Conservation (phyloP, 1,284 basidiomycete genomes). For the Ustilago shanxiensis region DNA sequence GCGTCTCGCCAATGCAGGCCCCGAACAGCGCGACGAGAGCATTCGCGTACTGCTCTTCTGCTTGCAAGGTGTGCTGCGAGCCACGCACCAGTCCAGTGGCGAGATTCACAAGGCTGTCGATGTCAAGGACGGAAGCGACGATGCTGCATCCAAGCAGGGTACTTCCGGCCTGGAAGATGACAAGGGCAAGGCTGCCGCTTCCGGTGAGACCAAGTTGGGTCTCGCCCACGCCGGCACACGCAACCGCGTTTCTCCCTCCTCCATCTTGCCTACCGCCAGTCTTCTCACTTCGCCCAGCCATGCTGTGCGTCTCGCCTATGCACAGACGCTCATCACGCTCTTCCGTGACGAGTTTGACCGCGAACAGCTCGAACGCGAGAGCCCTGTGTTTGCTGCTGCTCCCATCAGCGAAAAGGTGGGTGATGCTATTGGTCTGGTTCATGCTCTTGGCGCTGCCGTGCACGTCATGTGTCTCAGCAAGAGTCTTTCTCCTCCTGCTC, state of each 20-base stretch:
- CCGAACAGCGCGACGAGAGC: conserved; percentile 75
- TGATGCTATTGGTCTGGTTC: conserved; percentile 55
- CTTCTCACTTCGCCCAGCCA: conserved; percentile 58
- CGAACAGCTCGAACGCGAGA: conserved; percentile 28
- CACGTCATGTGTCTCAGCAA: conserved; percentile 58
- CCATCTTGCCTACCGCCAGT: conserved; percentile 48
- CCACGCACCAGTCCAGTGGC: conserved; percentile 75
- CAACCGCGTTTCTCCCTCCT: conserved; percentile 51
- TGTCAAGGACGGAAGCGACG: conserved; percentile 4
- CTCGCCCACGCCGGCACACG: conserved; percentile 54
- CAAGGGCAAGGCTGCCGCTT: conserved; percentile 50
- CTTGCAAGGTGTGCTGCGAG: conserved; percentile 79
- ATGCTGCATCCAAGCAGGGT: conserved; percentile 4
- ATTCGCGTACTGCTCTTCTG: conserved; percentile 81
- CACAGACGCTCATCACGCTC: conserved; percentile 59
- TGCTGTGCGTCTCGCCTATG: conserved; percentile 57
- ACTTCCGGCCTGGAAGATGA: conserved; percentile 11
- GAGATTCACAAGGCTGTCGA: conserved; percentile 61
- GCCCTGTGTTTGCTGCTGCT: conserved; percentile 34
- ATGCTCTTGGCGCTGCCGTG: conserved; percentile 60
- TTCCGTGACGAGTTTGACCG: conserved; percentile 54
- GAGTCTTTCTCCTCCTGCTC: conserved; percentile 52
- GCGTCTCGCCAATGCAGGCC: conserved; percentile 58
- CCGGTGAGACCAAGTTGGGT: conserved; percentile 30
- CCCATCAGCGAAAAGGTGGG: conserved; percentile 40